Evolutionary conservation across 1,139 yeast species (phyloP).

Genomic region (Pichiaceae sp.): DNA sequence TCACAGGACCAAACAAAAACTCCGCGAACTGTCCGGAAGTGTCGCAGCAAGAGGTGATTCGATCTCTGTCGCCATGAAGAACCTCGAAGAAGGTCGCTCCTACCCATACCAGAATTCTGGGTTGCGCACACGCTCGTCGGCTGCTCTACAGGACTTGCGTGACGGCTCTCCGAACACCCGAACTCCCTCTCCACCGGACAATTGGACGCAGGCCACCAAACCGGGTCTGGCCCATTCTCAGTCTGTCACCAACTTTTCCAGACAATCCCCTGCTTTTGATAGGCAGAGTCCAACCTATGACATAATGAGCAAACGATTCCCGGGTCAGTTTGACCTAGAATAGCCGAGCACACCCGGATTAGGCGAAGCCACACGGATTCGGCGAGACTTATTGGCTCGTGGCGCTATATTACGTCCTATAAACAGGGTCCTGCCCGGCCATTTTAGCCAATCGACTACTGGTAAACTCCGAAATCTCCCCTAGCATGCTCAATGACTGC

Average conservation of each 20-base stretch:
- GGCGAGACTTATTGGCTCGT: no score
- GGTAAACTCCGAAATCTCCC: no score
- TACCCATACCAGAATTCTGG: slow-evolving; percentile 3
- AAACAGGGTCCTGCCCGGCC: no score
- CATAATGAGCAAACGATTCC: slow-evolving; percentile 2
- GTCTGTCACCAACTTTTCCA: slow-evolving; percentile 1
- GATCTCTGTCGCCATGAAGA: slow-evolving; percentile 7
- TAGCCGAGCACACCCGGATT: neutral
- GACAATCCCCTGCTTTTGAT: neutral
- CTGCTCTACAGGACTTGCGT: slow-evolving; percentile 11
- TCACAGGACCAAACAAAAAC: neutral
- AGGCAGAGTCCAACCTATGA: neutral
- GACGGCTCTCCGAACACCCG: neutral
- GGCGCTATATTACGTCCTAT: no score
- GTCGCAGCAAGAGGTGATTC: neutral
- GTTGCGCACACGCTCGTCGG: slow-evolving; percentile 15
- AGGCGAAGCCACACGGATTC: neutral
- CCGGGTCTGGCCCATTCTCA: slow-evolving; percentile 3
- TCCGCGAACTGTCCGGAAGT: slow-evolving; percentile 1
- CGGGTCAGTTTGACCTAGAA: neutral
- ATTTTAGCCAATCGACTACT: no score
- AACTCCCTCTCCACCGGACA: neutral
- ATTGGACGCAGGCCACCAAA: no score
- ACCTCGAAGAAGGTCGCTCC: slow-evolving; percentile 14
- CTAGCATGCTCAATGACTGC: no score